These are phyloP conservation scores for Pouteria glomerata DNA, from an alignment of 148 eudicot species.

Conservation along the genomic window DNA sequence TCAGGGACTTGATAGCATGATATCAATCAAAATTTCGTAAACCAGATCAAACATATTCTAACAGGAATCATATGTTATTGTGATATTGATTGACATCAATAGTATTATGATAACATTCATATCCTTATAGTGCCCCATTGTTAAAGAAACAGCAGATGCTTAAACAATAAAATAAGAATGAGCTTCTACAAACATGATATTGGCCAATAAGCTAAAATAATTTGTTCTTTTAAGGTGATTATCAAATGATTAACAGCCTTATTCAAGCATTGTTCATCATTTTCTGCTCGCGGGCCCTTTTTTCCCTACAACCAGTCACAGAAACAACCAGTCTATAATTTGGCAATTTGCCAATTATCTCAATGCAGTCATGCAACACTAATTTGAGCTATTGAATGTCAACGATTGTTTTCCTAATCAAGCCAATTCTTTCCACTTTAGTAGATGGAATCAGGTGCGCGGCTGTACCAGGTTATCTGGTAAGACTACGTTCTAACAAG, in stretches of 20 bases:
- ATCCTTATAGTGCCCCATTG: no score
- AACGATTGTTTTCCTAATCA: background rate
- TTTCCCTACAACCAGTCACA: background rate
- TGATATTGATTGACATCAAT: background rate
- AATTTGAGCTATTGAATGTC: background rate
- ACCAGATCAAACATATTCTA: background rate
- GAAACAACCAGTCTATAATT: background rate
- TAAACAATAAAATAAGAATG: no score
- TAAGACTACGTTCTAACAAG: background rate
- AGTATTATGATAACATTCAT: background rate
- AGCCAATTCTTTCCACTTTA: background rate
- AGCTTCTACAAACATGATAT: background rate
- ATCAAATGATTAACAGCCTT: background rate
- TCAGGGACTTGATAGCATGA: background rate
- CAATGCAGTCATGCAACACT: background rate
- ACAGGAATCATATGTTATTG: background rate
- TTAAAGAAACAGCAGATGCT: no score
- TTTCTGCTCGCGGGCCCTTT: background rate
- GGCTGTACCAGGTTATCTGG: background rate
- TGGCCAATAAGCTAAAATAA: background rate
- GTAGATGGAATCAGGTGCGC: background rate
- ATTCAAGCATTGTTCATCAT: constrained; percentile 1
- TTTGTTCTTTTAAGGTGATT: background rate
- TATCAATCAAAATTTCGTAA: background rate
- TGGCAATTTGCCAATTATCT: background rate